These are phyloP conservation scores for Nephelium lappaceum DNA, from an alignment of 345 rosid species.

Conservation along the genomic window DNA sequence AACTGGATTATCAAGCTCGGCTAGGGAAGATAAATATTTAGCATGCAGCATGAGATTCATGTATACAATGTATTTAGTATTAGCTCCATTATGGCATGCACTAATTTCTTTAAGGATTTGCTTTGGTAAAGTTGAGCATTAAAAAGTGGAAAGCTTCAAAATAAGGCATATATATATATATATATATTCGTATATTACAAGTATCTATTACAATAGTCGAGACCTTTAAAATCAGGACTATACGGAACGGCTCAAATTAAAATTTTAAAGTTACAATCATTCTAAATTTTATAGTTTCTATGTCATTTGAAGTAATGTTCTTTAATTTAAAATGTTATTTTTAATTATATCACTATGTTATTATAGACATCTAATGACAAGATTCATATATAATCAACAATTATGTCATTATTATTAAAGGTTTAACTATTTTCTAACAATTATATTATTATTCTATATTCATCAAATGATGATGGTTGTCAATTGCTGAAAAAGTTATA, in stretches of 20 bases:
- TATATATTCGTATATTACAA: no score
- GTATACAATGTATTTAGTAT: background rate
- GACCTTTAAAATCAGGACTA: no score
- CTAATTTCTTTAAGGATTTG: background rate
- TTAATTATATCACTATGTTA: background rate
- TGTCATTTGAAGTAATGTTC: no score
- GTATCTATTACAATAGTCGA: no score
- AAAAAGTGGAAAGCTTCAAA: conserved; percentile 13
- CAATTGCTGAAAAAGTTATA: background rate
- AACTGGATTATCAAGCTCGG: no score
- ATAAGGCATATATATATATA: no score
- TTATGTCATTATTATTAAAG: background rate
- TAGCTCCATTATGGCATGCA: conserved; percentile 12
- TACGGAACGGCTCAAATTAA: no score
- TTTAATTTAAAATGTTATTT: background rate
- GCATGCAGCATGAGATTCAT: background rate
- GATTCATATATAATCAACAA: background rate
- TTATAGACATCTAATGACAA: background rate
- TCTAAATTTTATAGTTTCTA: no score
- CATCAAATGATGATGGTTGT: background rate
- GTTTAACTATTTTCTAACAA: background rate
- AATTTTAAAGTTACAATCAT: no score
- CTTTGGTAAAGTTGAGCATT: background rate
- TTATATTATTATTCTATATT: background rate
- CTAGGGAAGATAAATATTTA: conserved; percentile 20